Conservation (phyloP, 441 rosid species). For the Brassica hybrid region DNA sequence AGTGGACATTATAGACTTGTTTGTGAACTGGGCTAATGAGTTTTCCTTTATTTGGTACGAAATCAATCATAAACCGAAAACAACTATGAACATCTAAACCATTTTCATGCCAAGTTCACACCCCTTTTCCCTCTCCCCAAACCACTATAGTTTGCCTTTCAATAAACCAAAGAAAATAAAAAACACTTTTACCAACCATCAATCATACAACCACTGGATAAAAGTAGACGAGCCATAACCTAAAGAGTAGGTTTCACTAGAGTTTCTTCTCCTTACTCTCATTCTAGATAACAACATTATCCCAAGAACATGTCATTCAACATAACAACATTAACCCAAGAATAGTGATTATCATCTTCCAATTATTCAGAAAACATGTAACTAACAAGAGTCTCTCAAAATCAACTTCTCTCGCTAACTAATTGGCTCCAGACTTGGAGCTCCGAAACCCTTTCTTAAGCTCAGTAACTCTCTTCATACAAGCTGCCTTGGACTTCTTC, state of each 20-base stretch:
- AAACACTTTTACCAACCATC: background rate
- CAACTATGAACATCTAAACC: background rate
- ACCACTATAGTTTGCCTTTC: background rate
- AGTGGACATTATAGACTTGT: background rate
- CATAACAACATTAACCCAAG: too few species aligned
- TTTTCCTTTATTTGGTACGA: background rate
- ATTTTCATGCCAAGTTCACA: background rate
- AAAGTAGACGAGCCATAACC: background rate
- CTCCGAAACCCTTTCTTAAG: constrained; percentile 79
- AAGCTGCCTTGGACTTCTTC: constrained; percentile 75
- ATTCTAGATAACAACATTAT: too few species aligned
- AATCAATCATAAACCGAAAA: background rate
- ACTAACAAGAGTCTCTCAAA: background rate
- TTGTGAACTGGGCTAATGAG: too few species aligned
- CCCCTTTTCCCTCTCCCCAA: background rate
- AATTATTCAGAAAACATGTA: background rate
- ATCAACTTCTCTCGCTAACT: constrained; percentile 32
- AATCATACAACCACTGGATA: background rate
- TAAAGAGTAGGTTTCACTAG: too few species aligned
- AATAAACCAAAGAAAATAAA: background rate
- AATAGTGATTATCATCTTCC: too few species aligned
- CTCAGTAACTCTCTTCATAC: constrained; percentile 84
- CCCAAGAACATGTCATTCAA: too few species aligned
- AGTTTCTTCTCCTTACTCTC: too few species aligned
- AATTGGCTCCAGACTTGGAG: constrained; percentile 64